A percentile compares a stretch with the other conserved stretches of the same genome.
phyloP scores from a whole-genome alignment of 768 basidiomycete species.

The Vararia minispora region DNA sequence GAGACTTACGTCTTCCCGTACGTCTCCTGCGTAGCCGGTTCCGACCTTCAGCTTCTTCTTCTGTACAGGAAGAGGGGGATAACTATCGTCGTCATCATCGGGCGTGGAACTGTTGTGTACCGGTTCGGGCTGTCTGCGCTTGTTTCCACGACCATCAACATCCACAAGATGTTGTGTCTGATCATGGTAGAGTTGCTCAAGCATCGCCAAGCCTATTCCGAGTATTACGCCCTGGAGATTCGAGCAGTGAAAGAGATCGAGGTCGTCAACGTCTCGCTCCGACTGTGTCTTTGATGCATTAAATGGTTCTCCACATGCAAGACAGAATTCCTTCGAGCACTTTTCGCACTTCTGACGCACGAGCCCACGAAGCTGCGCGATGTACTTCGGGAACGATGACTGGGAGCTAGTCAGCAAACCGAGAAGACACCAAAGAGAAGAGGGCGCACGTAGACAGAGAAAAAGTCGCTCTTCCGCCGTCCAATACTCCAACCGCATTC shows the following conservation, averaged over 20 bases:
- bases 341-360: constrained; percentile 46
- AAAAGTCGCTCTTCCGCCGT: constrained; percentile 70
- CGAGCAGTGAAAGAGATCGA: constrained; percentile 77
- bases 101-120: constrained; percentile 15
- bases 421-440: constrained; percentile 8
- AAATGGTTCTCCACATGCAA: constrained; percentile 37
- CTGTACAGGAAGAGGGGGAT: constrained; percentile 27
- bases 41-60: constrained; percentile 71
- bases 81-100: constrained; percentile 44
- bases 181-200: constrained; percentile 62
- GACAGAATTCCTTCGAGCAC: constrained; percentile 25
- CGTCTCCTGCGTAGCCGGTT: constrained; percentile 78
- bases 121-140: constrained; percentile 32
- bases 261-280: constrained; percentile 28
- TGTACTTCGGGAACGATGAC: constrained; percentile 66
- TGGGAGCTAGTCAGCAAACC: constrained; percentile 21
- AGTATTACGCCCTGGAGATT: constrained; percentile 84
- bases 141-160: constrained; percentile 17
- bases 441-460: constrained; percentile 65
- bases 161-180: constrained; percentile 28
- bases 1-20: constrained; percentile 70
- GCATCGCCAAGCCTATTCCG: constrained; percentile 82
- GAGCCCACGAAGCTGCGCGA: constrained; percentile 44
- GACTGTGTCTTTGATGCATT: constrained; percentile 16
- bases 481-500: constrained; percentile 54